Conservation (phyloP, 2,329 filamentous ascomycete genomes). For the Podosphaera fusca region DNA sequence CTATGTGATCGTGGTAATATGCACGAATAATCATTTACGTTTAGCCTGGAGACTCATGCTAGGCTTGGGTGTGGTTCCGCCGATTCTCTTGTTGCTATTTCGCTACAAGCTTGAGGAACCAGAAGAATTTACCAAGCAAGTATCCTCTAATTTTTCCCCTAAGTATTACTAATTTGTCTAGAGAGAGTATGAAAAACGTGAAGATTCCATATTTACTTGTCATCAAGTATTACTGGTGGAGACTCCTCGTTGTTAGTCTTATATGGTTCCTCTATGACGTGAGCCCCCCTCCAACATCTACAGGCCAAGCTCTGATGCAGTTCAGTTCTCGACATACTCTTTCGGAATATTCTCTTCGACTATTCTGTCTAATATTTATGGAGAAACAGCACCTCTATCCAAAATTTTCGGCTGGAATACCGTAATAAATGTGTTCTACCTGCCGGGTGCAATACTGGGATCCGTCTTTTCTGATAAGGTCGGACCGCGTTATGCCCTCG, state of each 20-base stretch:
- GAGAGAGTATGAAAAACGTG: constrained; percentile 17
- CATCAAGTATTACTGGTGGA: constrained; percentile 46
- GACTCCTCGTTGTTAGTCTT: constrained; percentile 42
- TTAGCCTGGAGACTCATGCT: constrained; percentile 66
- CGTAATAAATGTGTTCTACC: constrained; percentile 70
- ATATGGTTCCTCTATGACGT: constrained; percentile 76
- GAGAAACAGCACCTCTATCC: constrained; percentile 37
- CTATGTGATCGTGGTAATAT: constrained; percentile 36
- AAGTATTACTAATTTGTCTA: constrained; percentile 5
- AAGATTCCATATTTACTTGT: constrained; percentile 32
- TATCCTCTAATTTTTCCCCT: background rate
- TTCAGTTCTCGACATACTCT: constrained; percentile 53
- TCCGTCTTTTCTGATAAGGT: constrained; percentile 57
- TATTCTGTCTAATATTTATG: constrained; percentile 45
- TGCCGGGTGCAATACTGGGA: constrained; percentile 60
- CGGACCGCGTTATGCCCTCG: constrained; percentile 54
- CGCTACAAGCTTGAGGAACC: constrained; percentile 56
- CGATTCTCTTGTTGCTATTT: constrained; percentile 44
- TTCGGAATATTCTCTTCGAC: constrained; percentile 68
- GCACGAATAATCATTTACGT: constrained; percentile 31
- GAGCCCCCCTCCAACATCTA: constrained; percentile 10
- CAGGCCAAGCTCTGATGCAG: constrained; percentile 5
- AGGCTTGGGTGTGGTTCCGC: constrained; percentile 58
- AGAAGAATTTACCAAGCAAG: constrained; percentile 39
- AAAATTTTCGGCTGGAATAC: constrained; percentile 74